A percentile compares a stretch with the other conserved stretches of the same genome.
phyloP scores from a whole-genome alignment of 495 filamentous ascomycete genomes.

The Neurospora sp. region DNA sequence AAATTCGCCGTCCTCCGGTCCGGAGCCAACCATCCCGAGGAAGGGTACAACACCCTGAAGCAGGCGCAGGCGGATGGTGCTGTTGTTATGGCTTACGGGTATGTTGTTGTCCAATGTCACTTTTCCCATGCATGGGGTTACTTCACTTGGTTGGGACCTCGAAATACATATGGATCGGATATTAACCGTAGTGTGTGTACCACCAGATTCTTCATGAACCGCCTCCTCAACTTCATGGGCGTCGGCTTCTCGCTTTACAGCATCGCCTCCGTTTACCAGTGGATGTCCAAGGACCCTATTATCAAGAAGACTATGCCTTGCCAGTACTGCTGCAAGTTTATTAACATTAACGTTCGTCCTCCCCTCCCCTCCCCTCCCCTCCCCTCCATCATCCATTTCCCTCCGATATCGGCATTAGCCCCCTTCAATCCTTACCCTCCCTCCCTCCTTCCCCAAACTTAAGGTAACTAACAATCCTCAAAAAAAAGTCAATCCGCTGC shows the following conservation, averaged over 20 bases:
- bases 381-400: background rate
- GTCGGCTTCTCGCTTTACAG: slow-evolving; percentile 57
- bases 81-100: slow-evolving; percentile 64
- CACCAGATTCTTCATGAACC: slow-evolving; percentile 47
- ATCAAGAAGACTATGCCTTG: slow-evolving; percentile 64
- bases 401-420: background rate
- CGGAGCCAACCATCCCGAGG: slow-evolving; percentile 40
- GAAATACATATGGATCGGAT: slow-evolving; percentile 6
- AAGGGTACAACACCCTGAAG: slow-evolving; percentile 54
- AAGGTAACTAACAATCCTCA: background rate
- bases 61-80: slow-evolving; percentile 62
- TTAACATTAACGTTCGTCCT: slow-evolving; percentile 50
- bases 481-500: slow-evolving; percentile 47
- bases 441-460: background rate
- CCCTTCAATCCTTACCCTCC: background rate
- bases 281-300: slow-evolving; percentile 49
- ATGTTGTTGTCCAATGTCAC: slow-evolving; percentile 1
- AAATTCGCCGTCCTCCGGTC: slow-evolving; percentile 58
- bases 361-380: no score
- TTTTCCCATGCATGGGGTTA: background rate
- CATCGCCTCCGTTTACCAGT: slow-evolving; percentile 56
- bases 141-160: background rate
- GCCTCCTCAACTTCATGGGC: slow-evolving; percentile 53
- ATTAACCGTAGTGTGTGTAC: background rate
- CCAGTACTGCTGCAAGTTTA: slow-evolving; percentile 58